Evolutionary conservation across 2,329 filamentous ascomycete species (phyloP).

Genomic region (Sordariomycetes sp.): DNA sequence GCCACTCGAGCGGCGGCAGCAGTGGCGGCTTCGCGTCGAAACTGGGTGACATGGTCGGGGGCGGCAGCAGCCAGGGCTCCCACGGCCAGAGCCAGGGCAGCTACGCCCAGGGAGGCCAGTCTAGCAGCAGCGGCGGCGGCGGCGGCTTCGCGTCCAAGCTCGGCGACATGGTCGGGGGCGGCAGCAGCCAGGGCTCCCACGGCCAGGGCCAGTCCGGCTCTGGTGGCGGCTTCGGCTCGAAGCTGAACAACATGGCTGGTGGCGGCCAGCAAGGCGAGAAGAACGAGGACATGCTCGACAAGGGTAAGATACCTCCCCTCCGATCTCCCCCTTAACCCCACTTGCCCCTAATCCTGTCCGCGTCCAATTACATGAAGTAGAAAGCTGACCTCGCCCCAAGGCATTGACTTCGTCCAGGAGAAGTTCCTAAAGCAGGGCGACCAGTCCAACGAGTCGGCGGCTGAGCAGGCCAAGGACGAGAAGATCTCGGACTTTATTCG

Average conservation of each 20-base stretch:
- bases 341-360: background rate
- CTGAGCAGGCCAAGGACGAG: constrained; percentile 77
- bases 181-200: constrained; percentile 3
- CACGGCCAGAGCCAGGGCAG: no score
- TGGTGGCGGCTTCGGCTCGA: constrained; percentile 3
- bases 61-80: background rate
- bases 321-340: background rate
- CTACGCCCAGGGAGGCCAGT: no score
- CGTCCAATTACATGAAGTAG: background rate
- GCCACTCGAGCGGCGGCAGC: background rate
- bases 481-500: constrained; percentile 63
- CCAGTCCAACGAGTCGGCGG: constrained; percentile 58
- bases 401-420: constrained; percentile 66
- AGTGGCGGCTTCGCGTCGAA: no score
- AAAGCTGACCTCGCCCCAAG: constrained; percentile 24
- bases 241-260: constrained; percentile 28
- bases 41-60: background rate
- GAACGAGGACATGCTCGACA: constrained; percentile 74
- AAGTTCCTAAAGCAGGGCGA: constrained; percentile 55
- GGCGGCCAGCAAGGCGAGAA: constrained; percentile 65
- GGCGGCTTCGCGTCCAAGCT: background rate
- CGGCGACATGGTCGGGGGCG: background rate
- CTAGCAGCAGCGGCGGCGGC: background rate
- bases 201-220: background rate
- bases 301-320: constrained; percentile 36